Evolutionary conservation across 106 monocot species (phyloP).

Genomic region (Acanthochlamys bracteata): DNA sequence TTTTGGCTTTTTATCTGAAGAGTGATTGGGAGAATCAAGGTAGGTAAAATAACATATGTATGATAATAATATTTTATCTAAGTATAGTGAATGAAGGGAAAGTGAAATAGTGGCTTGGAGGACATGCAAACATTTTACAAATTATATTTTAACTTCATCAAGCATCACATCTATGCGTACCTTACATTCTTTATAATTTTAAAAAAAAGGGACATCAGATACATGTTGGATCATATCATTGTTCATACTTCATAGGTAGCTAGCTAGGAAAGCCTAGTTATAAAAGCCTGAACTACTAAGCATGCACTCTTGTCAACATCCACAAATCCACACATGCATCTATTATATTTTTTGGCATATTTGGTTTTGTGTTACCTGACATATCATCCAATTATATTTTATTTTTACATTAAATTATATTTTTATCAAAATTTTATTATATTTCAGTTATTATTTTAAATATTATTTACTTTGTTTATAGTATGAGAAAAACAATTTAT

Average conservation of each 20-base stretch:
- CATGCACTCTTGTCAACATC: not conserved
- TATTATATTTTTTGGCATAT: not conserved
- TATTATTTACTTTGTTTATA: too few relatives aligned
- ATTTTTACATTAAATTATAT: too few relatives aligned
- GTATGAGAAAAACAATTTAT: too few relatives aligned
- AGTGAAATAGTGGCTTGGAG: slow-evolving; percentile 7
- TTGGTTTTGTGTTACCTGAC: too few relatives aligned
- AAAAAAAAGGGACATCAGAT: too few relatives aligned
- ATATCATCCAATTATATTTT: too few relatives aligned
- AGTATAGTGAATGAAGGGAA: not conserved
- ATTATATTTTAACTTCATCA: not conserved
- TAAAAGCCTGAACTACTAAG: not conserved
- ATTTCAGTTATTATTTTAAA: too few relatives aligned
- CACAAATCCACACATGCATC: not conserved
- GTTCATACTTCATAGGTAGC: slow-evolving; percentile 5
- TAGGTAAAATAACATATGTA: too few relatives aligned
- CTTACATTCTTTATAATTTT: not conserved
- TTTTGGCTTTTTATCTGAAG: too few relatives aligned
- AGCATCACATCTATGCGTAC: slow-evolving; percentile 15
- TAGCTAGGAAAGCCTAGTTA: not conserved
- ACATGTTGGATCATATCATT: slow-evolving; percentile 7
- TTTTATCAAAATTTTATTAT: too few relatives aligned
- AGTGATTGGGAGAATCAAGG: slow-evolving; percentile 6
- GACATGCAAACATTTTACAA: too few relatives aligned
- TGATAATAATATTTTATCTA: too few relatives aligned